Evolutionary conservation across 2,329 filamentous ascomycete species (phyloP), one percentile per base, ranked within the genome.

Genomic region (Cladosporium velox): DNA sequence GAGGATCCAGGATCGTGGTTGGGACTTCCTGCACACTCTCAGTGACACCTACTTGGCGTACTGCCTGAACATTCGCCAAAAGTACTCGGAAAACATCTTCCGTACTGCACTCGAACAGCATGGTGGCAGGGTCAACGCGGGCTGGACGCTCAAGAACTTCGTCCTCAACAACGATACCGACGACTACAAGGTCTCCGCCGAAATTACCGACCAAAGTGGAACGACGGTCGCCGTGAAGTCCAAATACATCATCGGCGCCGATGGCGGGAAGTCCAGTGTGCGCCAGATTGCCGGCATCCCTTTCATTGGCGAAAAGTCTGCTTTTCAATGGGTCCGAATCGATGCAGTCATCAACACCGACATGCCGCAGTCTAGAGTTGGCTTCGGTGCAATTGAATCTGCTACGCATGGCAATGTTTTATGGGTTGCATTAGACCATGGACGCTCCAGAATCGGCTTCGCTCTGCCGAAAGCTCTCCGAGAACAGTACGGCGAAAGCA

Each of bases 71-170:
- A 70, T 87, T 63, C 77, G 85, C 18, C 84, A 87, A 73, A 86
- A 83, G 71, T 86, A 84, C 70, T 81, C 84, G 7, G 84, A 87
- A 70, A 81, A 82, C 14, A 81, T 86, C 51, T 82, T 86, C 61
- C 78, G 84, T 51, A 73, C 75, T n/a, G 75, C 78, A 66, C 59
- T 80, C 72, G 74, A 67, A n/a, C 32, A 15, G 10, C 10, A 35
- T 21, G 32, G 30, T 12, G 76, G 78, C 0, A 67, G 73, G 1
- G 73, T 81, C 4, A 74, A 78, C 49, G 72, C 75, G 21, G 77
- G 77, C 3, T 73, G 77, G 10, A 76, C 79, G 66, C 76, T 83
- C 54, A 70, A 75, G 4, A 76, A 70, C n/a, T 73, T 83, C 32
- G 68, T 75, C 1, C 60, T 83, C 8, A 74, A 81, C 61, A 72